A percentile compares a stretch with the other conserved stretches of the same genome.
Conservation (phyloP, 352 stramenopile genomes). For the Pythium sp. region DNA sequence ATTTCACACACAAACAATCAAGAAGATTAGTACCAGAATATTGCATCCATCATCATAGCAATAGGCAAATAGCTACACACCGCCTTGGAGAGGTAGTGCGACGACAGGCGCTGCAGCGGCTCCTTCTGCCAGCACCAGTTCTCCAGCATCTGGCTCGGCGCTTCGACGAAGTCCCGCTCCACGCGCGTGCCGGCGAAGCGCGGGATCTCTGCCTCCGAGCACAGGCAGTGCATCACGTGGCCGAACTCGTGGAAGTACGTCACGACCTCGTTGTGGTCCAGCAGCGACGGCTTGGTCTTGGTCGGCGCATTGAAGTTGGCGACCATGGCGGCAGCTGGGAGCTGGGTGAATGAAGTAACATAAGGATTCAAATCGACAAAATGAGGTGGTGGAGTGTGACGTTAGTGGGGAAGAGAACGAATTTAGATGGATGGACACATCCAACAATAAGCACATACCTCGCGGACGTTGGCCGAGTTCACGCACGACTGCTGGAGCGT, state of each 20-base stretch:
- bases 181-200: conserved; percentile 75
- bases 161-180: conserved; percentile 88
- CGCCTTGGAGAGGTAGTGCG: conserved; percentile 76
- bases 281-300: conserved; percentile 73
- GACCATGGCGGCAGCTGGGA: conserved; percentile 86
- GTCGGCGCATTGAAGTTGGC: conserved; percentile 87
- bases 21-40: conserved; percentile 4
- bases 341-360: conserved; percentile 10
- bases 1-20: background rate
- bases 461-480: conserved; percentile 54
- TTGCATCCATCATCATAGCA: background rate
- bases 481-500: conserved; percentile 80
- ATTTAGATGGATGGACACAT: background rate
- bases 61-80: conserved; percentile 18
- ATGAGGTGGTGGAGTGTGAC: background rate
- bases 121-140: conserved; percentile 91
- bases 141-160: conserved; percentile 90
- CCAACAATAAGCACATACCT: conserved; percentile 25
- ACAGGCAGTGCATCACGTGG: conserved; percentile 90
- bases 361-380: conserved; percentile 6
- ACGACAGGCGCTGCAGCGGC: conserved; percentile 79
- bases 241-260: conserved; percentile 91
- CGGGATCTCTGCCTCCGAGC: conserved; percentile 75
- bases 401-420: background rate
- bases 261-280: conserved; percentile 84